These are phyloP conservation scores for Hymenoscyphus fraxineus DNA, from an alignment of 2,329 filamentous ascomycete species.

Conservation along the genomic window DNA sequence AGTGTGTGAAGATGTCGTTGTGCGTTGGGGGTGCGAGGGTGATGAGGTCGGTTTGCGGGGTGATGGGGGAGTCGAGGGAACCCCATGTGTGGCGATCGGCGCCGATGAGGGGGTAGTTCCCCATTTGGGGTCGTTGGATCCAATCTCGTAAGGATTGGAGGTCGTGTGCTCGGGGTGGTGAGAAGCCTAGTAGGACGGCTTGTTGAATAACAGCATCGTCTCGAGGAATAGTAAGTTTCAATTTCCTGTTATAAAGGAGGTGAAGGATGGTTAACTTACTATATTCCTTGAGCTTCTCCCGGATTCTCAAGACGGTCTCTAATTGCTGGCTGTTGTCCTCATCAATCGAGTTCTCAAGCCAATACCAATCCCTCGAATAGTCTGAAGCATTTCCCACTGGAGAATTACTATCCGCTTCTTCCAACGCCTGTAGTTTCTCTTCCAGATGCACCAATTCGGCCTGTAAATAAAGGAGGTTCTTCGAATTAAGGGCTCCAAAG, in stretches of 20 bases:
- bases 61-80: background rate
- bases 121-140: slow-evolving; percentile 2
- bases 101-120: background rate
- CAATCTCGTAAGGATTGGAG: slow-evolving; percentile 4
- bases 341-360: slow-evolving; percentile 4
- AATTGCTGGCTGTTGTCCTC: slow-evolving; percentile 5
- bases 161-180: background rate
- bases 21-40: background rate
- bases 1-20: slow-evolving; percentile 3
- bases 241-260: background rate
- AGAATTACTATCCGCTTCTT: background rate
- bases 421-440: slow-evolving; percentile 5
- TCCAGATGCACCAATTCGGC: slow-evolving; percentile 14
- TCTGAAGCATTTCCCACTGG: background rate
- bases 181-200: background rate
- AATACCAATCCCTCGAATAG: slow-evolving; percentile 15
- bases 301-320: slow-evolving; percentile 8
- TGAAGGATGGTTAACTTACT: background rate
- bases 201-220: slow-evolving; percentile 6
- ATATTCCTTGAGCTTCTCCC: slow-evolving; percentile 6
- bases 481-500: slow-evolving; percentile 7
- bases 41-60: background rate
- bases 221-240: background rate
- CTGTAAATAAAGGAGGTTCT: slow-evolving; percentile 14
- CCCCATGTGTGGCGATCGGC: slow-evolving; percentile 1